Base-by-base conservation (phyloP, 331 rosid species). In the Rhamnella rubrinervis region DNA sequence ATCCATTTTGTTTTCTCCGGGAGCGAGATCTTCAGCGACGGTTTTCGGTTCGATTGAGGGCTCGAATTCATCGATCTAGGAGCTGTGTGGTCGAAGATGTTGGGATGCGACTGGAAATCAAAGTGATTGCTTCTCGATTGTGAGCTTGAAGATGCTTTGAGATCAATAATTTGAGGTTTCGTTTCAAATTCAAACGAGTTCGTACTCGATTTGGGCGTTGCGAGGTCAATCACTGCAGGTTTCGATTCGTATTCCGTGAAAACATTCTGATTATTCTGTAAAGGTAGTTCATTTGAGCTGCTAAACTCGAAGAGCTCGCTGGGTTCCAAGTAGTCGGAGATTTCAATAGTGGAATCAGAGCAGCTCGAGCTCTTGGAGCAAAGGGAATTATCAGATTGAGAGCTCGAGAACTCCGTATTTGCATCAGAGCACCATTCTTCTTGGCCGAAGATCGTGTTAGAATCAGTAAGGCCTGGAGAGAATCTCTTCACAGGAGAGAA, bases 1-100 rank as follows among this genome's bases (percentile, higher is more conserved):
- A 92, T 87, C 96, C 90, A 89, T 51, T 80, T 80, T 7, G 88
- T 81, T 37, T 83, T 86, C 66, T 46, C 74, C 3, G 98, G 98
- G 21, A 89, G 79, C 21, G 91, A 70, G 78, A 92, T 80, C 19
- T 72, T 77, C 71, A 89, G 63, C 25, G 93, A 71, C 0, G 84
- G 90, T 37, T 80, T 89, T 14, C 92, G 75, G 41, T 31, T 75
- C 9, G 59, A 44, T 9, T 55, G 77, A 16, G 47, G 21, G 37
- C 19, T 66, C 9, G 61, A 66, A 17, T 21, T 68, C 14, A 41
- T 7, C 0, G 55, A 46, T 35, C 59, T 65, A 5, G 68, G 12
- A 55, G 62, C 35, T 6, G 41, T 8, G 6, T 41, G 78, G 50
- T 49, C 61, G 14, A 57, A 10, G 14, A 38, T 23, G 55, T 66